These are phyloP conservation scores for Picochlorum sp. DNA, from an alignment of 139 green algal genomes.

Conservation along the genomic window DNA sequence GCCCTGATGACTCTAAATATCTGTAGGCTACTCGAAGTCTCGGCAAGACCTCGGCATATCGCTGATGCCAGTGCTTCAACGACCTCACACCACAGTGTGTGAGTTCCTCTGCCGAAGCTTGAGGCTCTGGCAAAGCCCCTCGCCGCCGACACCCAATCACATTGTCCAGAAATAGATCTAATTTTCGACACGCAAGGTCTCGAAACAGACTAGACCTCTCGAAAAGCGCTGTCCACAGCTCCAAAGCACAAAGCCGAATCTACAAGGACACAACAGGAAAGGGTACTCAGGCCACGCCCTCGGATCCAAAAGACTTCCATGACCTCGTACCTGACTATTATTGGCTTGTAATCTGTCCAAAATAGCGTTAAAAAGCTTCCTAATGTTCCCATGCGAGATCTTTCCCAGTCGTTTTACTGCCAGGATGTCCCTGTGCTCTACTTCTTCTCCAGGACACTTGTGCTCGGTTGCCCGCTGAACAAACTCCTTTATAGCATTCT, in stretches of 20 bases:
- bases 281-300: neutral
- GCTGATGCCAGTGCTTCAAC: conserved; percentile 26
- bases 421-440: conserved; percentile 11
- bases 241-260: conserved; percentile 26
- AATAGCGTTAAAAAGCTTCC: conserved; percentile 6
- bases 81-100: conserved; percentile 14
- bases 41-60: neutral
- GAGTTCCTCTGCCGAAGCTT: conserved; percentile 14
- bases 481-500: neutral
- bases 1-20: too few species aligned
- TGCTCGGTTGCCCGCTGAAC: neutral
- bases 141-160: conserved; percentile 17
- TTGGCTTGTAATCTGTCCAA: conserved; percentile 18
- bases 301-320: too few species aligned
- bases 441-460: neutral
- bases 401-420: conserved; percentile 23
- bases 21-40: neutral
- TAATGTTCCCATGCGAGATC: conserved; percentile 15
- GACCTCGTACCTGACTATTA: conserved; percentile 23
- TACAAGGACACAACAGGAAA: neutral
- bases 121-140: conserved; percentile 29
- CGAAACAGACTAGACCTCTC: conserved; percentile 30
- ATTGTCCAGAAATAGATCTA: conserved; percentile 32
- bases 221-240: conserved; percentile 32
- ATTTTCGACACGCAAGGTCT: neutral